A percentile compares a stretch with the other conserved stretches of the same genome.
These are phyloP conservation scores for Fomitopsis schrenkii DNA, from an alignment of 1,284 basidiomycete species.

Conservation along the genomic window DNA sequence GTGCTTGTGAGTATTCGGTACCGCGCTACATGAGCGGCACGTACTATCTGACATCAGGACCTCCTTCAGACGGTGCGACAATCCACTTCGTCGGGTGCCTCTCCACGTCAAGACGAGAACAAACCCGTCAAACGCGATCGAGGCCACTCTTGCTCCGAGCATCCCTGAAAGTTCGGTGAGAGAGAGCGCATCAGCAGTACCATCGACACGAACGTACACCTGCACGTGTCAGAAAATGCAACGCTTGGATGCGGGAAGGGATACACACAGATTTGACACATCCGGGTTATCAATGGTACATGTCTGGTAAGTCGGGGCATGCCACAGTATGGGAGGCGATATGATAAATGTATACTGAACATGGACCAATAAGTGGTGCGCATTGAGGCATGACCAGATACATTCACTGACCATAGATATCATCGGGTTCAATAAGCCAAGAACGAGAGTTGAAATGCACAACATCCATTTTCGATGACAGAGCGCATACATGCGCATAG, in stretches of 20 bases:
- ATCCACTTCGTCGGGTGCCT: not conserved
- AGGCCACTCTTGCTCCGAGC: slow-evolving; percentile 4
- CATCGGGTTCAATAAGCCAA: not conserved
- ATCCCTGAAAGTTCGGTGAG: not conserved
- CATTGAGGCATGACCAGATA: not conserved
- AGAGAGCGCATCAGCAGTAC: no score
- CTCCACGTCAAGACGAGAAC: not conserved
- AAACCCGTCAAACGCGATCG: slow-evolving; percentile 1
- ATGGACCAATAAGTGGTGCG: not conserved
- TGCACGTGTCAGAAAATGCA: not conserved
- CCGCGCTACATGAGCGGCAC: not conserved
- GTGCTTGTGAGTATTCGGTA: no score
- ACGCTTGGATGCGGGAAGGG: not conserved
- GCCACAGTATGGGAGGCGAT: not conserved
- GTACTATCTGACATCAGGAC: not conserved
- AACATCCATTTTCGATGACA: not conserved
- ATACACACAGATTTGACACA: not conserved
- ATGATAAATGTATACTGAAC: not conserved
- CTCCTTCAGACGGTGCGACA: not conserved
- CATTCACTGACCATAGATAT: not conserved
- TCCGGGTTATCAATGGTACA: not conserved
- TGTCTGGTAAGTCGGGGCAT: not conserved
- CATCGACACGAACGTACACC: not conserved
- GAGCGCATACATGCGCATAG: slow-evolving; percentile 4
- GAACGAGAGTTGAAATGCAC: not conserved